Evolutionary conservation across 345 rosid species (phyloP).

Genomic region (Camelina neglecta): DNA sequence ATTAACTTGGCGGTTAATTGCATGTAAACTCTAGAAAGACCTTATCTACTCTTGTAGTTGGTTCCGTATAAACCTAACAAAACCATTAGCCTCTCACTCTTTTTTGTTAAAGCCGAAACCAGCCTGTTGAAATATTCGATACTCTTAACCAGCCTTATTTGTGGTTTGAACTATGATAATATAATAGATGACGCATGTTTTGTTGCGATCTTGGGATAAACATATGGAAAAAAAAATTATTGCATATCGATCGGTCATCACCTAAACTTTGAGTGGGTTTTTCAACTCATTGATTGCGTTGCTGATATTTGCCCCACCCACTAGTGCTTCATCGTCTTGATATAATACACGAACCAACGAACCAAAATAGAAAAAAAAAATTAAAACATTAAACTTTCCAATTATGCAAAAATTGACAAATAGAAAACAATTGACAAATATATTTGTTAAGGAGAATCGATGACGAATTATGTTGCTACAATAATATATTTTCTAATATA

Average conservation of each 20-base stretch:
- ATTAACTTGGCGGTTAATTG: background rate
- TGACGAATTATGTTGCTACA: background rate
- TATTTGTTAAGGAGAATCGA: background rate
- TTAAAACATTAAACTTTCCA: background rate
- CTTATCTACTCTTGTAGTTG: background rate
- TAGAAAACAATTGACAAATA: too few species aligned
- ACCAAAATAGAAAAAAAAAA: conserved; percentile 12
- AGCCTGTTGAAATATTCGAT: conserved; percentile 1
- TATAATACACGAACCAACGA: conserved; percentile 2
- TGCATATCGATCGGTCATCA: conserved; percentile 34
- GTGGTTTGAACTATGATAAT: background rate
- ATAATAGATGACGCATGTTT: conserved; percentile 18
- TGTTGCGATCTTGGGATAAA: conserved; percentile 11
- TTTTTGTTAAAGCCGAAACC: background rate
- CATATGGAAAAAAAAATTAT: conserved; percentile 18
- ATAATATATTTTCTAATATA: background rate
- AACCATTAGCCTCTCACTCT: background rate
- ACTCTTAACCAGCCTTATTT: conserved; percentile 5
- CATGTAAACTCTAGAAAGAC: conserved; percentile 1
- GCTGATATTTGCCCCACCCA: conserved; percentile 32
- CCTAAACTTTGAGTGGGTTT: conserved; percentile 35
- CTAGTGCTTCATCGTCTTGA: conserved; percentile 18
- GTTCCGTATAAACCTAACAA: background rate
- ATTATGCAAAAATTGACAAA: background rate
- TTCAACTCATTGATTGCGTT: conserved; percentile 37